These are phyloP conservation scores for Kappamyces sp. DNA, from an alignment of 192 early-diverging fungal genomes.

Conservation along the genomic window DNA sequence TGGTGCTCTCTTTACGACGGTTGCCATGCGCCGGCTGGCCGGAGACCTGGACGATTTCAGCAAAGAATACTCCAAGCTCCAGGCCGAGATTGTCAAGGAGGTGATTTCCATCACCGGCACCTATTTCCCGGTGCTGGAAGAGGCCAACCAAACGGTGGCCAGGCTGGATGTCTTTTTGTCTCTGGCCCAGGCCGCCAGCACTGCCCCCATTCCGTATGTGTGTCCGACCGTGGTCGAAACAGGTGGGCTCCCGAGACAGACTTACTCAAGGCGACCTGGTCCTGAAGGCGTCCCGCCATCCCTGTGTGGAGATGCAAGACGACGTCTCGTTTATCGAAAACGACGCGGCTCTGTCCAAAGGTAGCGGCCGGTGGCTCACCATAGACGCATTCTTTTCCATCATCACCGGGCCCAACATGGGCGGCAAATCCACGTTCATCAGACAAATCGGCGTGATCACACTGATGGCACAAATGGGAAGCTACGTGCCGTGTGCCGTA, in stretches of 20 bases:
- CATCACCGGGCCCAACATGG: conserved; percentile 98
- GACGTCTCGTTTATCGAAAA: conserved; percentile 92
- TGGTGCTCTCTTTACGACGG: conserved; percentile 82
- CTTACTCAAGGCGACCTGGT: conserved; percentile 50
- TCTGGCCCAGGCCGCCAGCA: conserved; percentile 78
- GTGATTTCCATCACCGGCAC: conserved; percentile 77
- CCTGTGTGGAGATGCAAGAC: conserved; percentile 89
- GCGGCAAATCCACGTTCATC: conserved; percentile 96
- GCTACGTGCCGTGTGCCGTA: conserved; percentile 80
- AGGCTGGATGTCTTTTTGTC: conserved; percentile 83
- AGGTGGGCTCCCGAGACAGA: conserved; percentile 38
- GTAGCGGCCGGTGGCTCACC: background rate
- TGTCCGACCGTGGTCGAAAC: conserved; percentile 62
- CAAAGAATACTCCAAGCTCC: conserved; percentile 60
- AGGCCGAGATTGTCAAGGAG: conserved; percentile 73
- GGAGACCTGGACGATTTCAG: conserved; percentile 52
- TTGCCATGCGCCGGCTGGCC: conserved; percentile 58
- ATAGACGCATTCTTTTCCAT: conserved; percentile 31
- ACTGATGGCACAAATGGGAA: conserved; percentile 91
- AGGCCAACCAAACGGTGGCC: conserved; percentile 66
- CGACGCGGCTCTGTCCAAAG: conserved; percentile 62
- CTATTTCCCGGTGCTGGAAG: conserved; percentile 78
- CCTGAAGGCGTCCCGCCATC: conserved; percentile 74
- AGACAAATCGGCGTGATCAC: conserved; percentile 89
- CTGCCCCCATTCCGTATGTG: conserved; percentile 78